Evolutionary conservation across 1,139 yeast species (phyloP).

Genomic region (Meyerozyma athensensis): DNA sequence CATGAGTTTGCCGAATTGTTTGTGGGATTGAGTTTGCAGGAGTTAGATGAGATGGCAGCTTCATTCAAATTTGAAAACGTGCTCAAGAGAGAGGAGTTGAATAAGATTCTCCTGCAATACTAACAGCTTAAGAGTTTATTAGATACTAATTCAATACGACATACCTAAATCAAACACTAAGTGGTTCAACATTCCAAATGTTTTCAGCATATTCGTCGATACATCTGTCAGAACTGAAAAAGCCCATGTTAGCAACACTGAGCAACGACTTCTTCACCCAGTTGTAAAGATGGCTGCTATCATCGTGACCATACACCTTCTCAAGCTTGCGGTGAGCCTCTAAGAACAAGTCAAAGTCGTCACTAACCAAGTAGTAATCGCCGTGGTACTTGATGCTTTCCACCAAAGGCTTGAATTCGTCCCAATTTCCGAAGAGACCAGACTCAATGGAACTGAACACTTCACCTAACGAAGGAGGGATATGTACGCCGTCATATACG

Average conservation of each 20-base stretch:
- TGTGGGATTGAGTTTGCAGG: constrained; percentile 33
- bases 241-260: constrained; percentile 91
- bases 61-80: constrained; percentile 43
- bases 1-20: constrained; percentile 41
- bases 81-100: constrained; percentile 34
- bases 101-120: constrained; percentile 27
- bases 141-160: neutral
- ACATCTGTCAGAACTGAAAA: constrained; percentile 87
- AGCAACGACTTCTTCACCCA: constrained; percentile 77
- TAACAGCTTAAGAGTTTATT: constrained; percentile 8
- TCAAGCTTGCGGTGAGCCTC: constrained; percentile 78
- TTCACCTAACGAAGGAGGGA: constrained; percentile 51
- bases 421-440: constrained; percentile 69
- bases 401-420: constrained; percentile 63
- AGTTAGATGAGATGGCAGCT: constrained; percentile 44
- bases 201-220: constrained; percentile 89
- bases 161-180: constrained; percentile 17
- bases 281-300: constrained; percentile 50
- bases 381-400: constrained; percentile 71
- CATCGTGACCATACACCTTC: constrained; percentile 52
- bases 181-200: constrained; percentile 88
- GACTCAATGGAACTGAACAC: constrained; percentile 68
- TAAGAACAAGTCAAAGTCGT: constrained; percentile 82
- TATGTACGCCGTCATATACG: constrained; percentile 49
- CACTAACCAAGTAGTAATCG: constrained; percentile 81